Percentiles rank a stretch among this genome's conserved stretches.
Conservation (phyloP, 2,329 filamentous ascomycete species). For the Talaromyces verruculosus region DNA sequence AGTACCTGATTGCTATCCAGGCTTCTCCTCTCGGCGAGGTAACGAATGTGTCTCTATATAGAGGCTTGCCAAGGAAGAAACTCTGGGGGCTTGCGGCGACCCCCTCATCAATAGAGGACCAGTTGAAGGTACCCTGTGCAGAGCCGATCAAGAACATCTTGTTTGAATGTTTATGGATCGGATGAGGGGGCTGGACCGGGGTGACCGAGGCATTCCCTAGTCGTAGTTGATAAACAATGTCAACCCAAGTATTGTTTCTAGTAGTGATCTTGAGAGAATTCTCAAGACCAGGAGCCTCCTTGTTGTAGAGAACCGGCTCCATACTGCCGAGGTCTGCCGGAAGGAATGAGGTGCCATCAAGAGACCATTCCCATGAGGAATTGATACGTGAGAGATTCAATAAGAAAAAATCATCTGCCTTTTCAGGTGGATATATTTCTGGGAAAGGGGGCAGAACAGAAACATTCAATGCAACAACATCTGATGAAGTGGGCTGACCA, state of each 20-base stretch:
- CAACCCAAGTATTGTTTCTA: constrained; percentile 53
- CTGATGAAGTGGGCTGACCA: constrained; percentile 45
- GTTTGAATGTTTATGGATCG: constrained; percentile 65
- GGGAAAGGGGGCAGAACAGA: constrained; percentile 51
- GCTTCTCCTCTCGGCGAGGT: constrained; percentile 41
- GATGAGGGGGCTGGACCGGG: constrained; percentile 56
- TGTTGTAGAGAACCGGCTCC: constrained; percentile 51
- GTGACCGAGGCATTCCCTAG: constrained; percentile 29
- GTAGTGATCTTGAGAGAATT: constrained; percentile 53
- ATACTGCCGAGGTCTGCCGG: constrained; percentile 44
- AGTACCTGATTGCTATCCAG: constrained; percentile 57
- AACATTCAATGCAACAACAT: constrained; percentile 50
- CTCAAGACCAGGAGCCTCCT: constrained; percentile 37
- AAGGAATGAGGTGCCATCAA: constrained; percentile 52
- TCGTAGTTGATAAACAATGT: constrained; percentile 51
- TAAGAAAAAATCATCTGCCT: constrained; percentile 50
- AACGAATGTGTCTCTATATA: constrained; percentile 49
- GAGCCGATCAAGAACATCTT: constrained; percentile 60
- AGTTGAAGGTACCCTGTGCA: constrained; percentile 54
- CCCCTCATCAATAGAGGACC: constrained; percentile 56
- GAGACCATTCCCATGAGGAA: constrained; percentile 44
- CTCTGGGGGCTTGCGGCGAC: constrained; percentile 45
- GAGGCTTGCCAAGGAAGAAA: constrained; percentile 61
- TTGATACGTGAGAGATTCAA: constrained; percentile 34
- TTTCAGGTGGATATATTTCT: constrained; percentile 42